phyloP scores from a whole-genome alignment of 208 protist species.

The Leishmania major region DNA sequence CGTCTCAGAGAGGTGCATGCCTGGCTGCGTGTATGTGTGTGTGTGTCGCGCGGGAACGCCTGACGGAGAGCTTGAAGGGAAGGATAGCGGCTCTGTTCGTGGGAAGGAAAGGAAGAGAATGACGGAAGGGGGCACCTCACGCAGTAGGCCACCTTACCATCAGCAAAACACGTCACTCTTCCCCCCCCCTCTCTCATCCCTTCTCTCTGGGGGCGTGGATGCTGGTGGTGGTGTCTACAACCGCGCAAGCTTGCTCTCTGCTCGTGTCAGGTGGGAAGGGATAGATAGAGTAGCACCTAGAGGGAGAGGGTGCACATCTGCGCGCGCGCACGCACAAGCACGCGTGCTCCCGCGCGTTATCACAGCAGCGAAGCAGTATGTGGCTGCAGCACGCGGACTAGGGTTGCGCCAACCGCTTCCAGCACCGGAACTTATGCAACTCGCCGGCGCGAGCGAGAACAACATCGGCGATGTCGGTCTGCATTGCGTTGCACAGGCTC shows the following conservation, averaged over 20 bases:
- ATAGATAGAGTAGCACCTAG: neutral
- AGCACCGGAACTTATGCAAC: neutral
- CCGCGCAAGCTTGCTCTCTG: neutral
- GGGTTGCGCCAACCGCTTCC: neutral
- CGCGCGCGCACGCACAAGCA: neutral
- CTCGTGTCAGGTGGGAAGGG: neutral
- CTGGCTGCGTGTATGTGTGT: neutral
- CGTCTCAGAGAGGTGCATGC: neutral
- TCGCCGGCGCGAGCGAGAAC: slow-evolving; percentile 15
- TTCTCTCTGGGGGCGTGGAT: neutral
- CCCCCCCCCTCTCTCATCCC: too few relatives aligned
- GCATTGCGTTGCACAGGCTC: slow-evolving; percentile 58
- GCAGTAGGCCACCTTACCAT: neutral
- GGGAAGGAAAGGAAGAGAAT: neutral
- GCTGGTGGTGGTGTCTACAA: neutral
- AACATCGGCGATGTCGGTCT: slow-evolving; percentile 47
- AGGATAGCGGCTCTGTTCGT: neutral
- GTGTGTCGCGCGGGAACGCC: neutral
- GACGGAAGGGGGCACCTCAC: neutral
- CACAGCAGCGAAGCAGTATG: neutral
- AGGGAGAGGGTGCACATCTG: neutral
- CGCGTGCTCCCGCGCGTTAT: neutral
- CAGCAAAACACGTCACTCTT: neutral
- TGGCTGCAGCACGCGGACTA: neutral
- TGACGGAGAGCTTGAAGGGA: neutral